phyloP scores from a whole-genome alignment of 306 rosid species.

The Abrus pulchellus region DNA sequence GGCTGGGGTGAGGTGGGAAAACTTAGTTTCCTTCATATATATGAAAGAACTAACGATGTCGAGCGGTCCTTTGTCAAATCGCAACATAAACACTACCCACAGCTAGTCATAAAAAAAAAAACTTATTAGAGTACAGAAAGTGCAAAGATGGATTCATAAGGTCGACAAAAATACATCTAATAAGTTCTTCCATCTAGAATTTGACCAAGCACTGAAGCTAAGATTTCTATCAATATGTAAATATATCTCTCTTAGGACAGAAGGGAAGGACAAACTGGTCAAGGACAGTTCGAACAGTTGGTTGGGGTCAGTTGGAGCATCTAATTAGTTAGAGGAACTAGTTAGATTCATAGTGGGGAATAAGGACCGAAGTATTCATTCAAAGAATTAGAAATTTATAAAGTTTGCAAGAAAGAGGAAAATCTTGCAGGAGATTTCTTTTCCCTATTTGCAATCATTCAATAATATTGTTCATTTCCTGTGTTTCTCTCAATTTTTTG shows the following conservation, averaged over 20 bases:
- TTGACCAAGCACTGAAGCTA: not conserved
- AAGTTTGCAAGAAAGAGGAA: too few relatives aligned
- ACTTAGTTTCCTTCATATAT: conserved; percentile 6
- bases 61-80: conserved; percentile 11
- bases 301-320: too few relatives aligned
- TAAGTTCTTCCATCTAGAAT: conserved; percentile 1
- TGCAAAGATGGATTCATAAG: not conserved
- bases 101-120: conserved; percentile 8
- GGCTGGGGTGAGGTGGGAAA: not conserved
- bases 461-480: not conserved
- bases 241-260: too few relatives aligned
- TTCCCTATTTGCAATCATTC: not conserved
- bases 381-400: too few relatives aligned
- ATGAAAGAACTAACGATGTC: conserved; percentile 22
- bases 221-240: too few relatives aligned
- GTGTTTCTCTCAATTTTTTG: not conserved
- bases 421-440: too few relatives aligned
- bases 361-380: too few relatives aligned
- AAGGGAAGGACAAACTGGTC: too few relatives aligned
- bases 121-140: not conserved
- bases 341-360: too few relatives aligned
- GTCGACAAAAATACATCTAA: not conserved
- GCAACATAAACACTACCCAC: not conserved
- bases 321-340: too few relatives aligned
- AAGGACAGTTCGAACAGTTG: too few relatives aligned